These are phyloP conservation scores for Phaseolus lunatus DNA, from an alignment of 306 rosid genomes.

Conservation along the genomic window DNA sequence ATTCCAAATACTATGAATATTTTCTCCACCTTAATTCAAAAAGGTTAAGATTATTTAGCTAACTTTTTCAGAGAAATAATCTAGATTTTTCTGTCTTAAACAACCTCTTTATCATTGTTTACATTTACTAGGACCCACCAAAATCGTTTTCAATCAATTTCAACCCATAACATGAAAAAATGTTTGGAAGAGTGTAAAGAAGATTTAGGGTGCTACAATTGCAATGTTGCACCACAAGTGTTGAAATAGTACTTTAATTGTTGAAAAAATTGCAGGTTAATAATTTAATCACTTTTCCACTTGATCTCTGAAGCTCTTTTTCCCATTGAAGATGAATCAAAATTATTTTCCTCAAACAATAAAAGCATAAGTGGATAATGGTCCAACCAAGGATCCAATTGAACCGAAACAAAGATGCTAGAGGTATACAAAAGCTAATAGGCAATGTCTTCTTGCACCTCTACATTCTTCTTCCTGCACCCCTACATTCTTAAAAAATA, in stretches of 20 bases:
- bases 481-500: too few species aligned
- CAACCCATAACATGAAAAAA: too few species aligned
- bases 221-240: background rate
- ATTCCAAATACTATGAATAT: background rate
- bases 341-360: background rate
- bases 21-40: background rate
- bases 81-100: too few species aligned
- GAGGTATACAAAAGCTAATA: conserved; percentile 13
- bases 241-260: background rate
- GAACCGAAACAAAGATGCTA: conserved; percentile 30
- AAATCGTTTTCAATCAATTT: too few species aligned
- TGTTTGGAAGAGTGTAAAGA: too few species aligned
- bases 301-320: background rate
- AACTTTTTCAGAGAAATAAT: too few species aligned
- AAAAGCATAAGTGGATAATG: background rate
- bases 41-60: background rate
- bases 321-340: background rate
- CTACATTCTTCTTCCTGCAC: too few species aligned
- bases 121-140: too few species aligned
- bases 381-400: conserved; percentile 33
- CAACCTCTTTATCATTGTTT: too few species aligned
- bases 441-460: too few species aligned
- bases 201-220: background rate
- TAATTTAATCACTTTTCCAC: background rate
- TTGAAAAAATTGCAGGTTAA: background rate